Base-by-base conservation (phyloP, 306 rosid genomes). In the Rosa chinensis region DNA sequence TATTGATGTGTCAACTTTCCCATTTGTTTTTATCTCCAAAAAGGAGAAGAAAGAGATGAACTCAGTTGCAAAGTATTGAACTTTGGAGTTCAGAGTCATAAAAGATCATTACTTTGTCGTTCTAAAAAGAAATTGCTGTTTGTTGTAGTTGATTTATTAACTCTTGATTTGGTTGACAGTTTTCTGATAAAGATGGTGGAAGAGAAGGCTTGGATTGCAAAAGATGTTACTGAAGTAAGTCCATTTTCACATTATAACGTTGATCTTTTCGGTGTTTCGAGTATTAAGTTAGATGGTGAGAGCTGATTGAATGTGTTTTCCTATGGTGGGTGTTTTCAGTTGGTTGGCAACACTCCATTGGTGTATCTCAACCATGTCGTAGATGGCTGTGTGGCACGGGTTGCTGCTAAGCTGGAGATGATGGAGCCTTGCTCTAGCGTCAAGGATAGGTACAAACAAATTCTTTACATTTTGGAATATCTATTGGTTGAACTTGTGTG, bases 371-470 rank as follows among this genome's bases (percentile, higher is more conserved):
- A 92, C 87, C 94, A 66, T 61, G 79, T 94, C 4, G 90, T 86
- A 13, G 94, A 90, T 82, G 97, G 91, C 17, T 94, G 98, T 37
- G 94, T 86, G 47, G 94, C 87, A 6, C 79, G 70, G 66, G 76
- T 94, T 84, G 98, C 98, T 56, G 98, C 98, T 5, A 94, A 92
- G 89, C 86, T 94, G 68, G 98, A 94, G 89, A 87, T 89, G 98
- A 84, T 94, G 98, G 98, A 94, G 59, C 98, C 98, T 63, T 94
- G 97, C 88, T 94, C 98, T 45, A 94, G 96, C 45, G 97, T 94
- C 87, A 94, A 94, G 78, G 98, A 94, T 78, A 92, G 98, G 98
- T 92, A 79, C 21, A 21, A 9, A 71, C 49, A 6, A 12, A 16
- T 20, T 81, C 75, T 73, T 55, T 28, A 56, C 32, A 64, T 69